Percentiles rank a stretch among this genome's conserved stretches.
phyloP scores from a whole-genome alignment of 331 rosid genomes.

The Rhamnella rubrinervis region DNA sequence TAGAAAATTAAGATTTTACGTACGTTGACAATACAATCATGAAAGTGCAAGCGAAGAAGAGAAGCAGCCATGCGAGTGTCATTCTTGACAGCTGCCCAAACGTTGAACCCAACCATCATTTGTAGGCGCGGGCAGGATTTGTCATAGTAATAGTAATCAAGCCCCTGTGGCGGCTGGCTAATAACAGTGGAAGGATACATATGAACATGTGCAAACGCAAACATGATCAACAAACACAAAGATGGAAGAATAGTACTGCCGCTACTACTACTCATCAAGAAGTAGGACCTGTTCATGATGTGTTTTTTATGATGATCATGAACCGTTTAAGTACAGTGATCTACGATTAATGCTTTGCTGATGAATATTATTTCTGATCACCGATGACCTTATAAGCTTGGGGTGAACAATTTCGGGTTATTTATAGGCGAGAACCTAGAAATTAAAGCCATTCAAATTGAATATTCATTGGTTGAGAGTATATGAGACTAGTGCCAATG shows the following conservation, averaged over 20 bases:
- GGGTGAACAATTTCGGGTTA: slow-evolving; percentile 8
- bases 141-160: slow-evolving; percentile 44
- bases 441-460: background rate
- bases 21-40: slow-evolving; percentile 72
- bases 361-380: background rate
- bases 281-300: background rate
- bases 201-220: slow-evolving; percentile 23
- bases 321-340: background rate
- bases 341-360: background rate
- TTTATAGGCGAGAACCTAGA: slow-evolving; percentile 31
- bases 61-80: slow-evolving; percentile 75
- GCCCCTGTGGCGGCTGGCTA: slow-evolving; percentile 11
- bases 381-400: background rate
- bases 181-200: slow-evolving; percentile 26
- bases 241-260: no score
- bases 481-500: slow-evolving; percentile 33
- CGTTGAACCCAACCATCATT: slow-evolving; percentile 38
- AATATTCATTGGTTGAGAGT: slow-evolving; percentile 22
- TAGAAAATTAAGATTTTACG: background rate
- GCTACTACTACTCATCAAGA: no score
- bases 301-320: slow-evolving; percentile 9
- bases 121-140: slow-evolving; percentile 52
- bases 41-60: slow-evolving; percentile 74
- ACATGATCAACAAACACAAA: background rate
- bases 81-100: slow-evolving; percentile 45